Base-by-base conservation (phyloP, 2,329 filamentous ascomycete genomes). In the Aspergillus glaucus region DNA sequence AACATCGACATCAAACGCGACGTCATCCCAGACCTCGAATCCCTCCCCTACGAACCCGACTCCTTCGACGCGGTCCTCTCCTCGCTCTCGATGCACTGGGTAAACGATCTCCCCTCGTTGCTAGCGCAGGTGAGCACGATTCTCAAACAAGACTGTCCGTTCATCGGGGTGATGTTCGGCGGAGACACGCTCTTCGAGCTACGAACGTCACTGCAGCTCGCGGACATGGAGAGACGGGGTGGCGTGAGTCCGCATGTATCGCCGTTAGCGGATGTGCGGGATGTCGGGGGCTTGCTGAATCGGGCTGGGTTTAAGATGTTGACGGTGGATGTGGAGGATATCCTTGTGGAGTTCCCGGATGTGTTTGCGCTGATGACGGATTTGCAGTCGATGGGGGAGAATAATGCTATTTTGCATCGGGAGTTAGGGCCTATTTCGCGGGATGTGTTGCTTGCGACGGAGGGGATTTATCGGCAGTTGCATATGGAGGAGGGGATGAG, bases 271-370 rank as follows among this genome's bases (percentile, higher is more conserved):
- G 91, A 98, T 67, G 89, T 96, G 8, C 80, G 87, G 15, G 94
- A 98, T 64, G 81, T 97, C 1, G 93, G 93, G 2, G 91, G 90
- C 1, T 73, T 98, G 47, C 73, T 98, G 53, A 87, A 88, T 58
- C 84, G 85, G 54, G 88, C 92, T 0, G 90, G 91, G 15, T 98
- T 97, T 75, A 94, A 91, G 69, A 86, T 98, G 75, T 76, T 97
- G 59, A 98, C 94, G 0, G 90, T 98, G 1, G 93, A 98, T 62
- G 85, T 98, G 12, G 94, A 98, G 69, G 93, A 98, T 69, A 94
- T 98, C 45, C 82, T 97, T 24, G 89, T 98, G 26, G 90, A 95
- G 66, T 98, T 90, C 64, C 93, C 93, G 0, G 83, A 92, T 69
- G 86, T 80, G 0, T 95, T 95, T 72, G 83, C 89, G 1, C 75